Evolutionary conservation across 306 rosid genomes (phyloP), one percentile per base, ranked within the genome.

Genomic region (Lathyrus oleraceus): DNA sequence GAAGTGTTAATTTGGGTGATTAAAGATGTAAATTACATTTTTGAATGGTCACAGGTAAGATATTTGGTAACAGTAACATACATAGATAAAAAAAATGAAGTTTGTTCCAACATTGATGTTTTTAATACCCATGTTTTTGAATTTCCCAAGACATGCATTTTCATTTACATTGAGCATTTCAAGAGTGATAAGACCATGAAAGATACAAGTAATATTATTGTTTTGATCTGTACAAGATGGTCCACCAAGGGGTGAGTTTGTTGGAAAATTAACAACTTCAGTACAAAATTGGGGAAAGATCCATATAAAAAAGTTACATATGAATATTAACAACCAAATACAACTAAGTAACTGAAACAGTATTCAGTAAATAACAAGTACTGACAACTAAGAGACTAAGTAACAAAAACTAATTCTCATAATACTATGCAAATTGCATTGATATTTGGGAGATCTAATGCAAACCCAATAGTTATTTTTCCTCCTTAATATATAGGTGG

Each of bases 131-230:
- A 39, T 14, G 51, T 43, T 65, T 23, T 42, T 25, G 14, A 65
- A 21, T 10, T 65, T 65, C 39, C 14, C 54, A 23, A 65, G 69
- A 14, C 19, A 65, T 3, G 21, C 70, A 43, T 44, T 65, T 23
- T 21, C 36, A 42, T 12, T 63, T 1, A 21, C 3, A 39, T 63
- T 63, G 52, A 63, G 68, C 14, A 40, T 30, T 61, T 19, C 38
- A 42, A 64, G 53, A 64, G 53, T 12, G 51, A 64, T 7, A 19
- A 42, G 38, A 63, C 19, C 35, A 20, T 20, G 35, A 62, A 39
- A 39, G 68, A 60, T 60, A 20, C 28, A 19, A 52, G n/a, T 20
- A 20, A 12, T 17, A 9, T 5, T 49, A 30, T 56, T 56, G 13
- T 6, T 62, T 62, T 36, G 12, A 19, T 20, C 30, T 39, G 67